Conservation (phyloP, 192 early-diverging fungal species). For the Backusella tarrabulga region DNA sequence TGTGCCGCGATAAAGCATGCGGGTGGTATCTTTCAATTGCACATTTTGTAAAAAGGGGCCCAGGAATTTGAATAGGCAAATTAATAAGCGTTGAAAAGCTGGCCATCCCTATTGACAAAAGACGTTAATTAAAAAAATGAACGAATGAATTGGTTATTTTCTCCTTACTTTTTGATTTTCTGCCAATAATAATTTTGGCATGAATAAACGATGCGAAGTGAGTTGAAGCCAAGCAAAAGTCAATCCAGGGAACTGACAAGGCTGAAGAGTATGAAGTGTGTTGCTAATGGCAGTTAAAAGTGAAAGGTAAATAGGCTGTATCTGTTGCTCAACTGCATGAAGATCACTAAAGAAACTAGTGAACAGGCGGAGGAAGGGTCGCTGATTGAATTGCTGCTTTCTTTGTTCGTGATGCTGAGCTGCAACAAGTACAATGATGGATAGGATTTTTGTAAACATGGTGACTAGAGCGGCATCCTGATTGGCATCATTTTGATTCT, state of each 20-base stretch:
- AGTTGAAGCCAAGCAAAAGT: conserved; percentile 93
- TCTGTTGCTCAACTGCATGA: conserved; percentile 61
- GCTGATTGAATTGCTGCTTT: conserved; percentile 81
- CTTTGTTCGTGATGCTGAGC: conserved; percentile 83
- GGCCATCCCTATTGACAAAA: conserved; percentile 69
- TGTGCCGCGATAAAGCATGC: conserved; percentile 86
- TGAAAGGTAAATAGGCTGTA: conserved; percentile 72
- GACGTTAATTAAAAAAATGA: neutral
- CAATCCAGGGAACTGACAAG: conserved; percentile 87
- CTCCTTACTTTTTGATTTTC: conserved; percentile 59
- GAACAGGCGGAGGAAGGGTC: conserved; percentile 88
- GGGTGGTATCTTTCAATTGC: conserved; percentile 71
- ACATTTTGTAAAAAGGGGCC: conserved; percentile 75
- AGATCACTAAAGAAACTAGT: conserved; percentile 82
- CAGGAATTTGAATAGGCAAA: conserved; percentile 84
- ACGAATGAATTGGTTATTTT: neutral
- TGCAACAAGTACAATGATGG: conserved; percentile 82
- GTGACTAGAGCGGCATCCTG: conserved; percentile 56
- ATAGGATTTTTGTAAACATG: conserved; percentile 79
- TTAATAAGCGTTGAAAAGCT: conserved; percentile 79
- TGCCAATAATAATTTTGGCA: conserved; percentile 79
- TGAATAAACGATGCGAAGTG: conserved; percentile 89
- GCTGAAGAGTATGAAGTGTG: conserved; percentile 83
- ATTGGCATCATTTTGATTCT: conserved; percentile 52
- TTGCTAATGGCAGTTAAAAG: conserved; percentile 76